Conservation (phyloP, 345 rosid genomes). For the Salix brachista region DNA sequence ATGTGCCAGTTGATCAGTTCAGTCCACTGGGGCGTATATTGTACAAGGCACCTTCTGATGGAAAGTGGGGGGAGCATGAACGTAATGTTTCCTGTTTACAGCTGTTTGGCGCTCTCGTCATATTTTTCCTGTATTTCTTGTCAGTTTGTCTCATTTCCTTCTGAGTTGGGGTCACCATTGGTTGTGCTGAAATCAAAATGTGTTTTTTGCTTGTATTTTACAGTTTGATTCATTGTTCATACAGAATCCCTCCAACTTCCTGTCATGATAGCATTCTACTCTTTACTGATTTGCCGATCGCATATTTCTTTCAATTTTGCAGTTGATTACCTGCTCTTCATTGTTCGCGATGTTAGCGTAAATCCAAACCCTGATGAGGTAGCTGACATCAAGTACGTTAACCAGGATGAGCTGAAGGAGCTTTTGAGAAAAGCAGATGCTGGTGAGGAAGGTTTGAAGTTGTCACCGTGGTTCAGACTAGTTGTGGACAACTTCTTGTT, state of each 20-base stretch:
- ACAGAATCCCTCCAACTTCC: background rate
- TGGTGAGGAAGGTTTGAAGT: conserved; percentile 74
- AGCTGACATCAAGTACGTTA: conserved; percentile 68
- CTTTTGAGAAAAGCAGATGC: conserved; percentile 82
- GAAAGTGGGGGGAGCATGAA: conserved; percentile 99
- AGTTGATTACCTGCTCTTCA: conserved; percentile 89
- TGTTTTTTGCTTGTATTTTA: background rate
- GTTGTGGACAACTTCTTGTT: conserved; percentile 88
- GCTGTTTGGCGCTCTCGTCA: background rate
- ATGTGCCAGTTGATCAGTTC: conserved; percentile 85
- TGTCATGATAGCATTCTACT: too few relatives aligned
- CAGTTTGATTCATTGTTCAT: background rate
- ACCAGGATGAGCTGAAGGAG: conserved; percentile 73
- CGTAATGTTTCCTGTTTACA: conserved; percentile 37
- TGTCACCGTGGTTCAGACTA: conserved; percentile 97
- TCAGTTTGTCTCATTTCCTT: background rate
- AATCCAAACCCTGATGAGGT: conserved; percentile 91
- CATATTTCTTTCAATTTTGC: conserved; percentile 24
- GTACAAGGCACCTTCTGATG: conserved; percentile 97
- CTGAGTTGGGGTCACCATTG: too few relatives aligned
- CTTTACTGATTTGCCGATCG: too few relatives aligned
- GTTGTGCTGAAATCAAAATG: too few relatives aligned
- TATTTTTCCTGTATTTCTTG: too few relatives aligned
- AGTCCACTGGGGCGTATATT: conserved; percentile 69
- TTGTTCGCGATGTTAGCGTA: conserved; percentile 63